Base-by-base conservation (phyloP, 768 basidiomycete species). In the Termitomyces sp. region DNA sequence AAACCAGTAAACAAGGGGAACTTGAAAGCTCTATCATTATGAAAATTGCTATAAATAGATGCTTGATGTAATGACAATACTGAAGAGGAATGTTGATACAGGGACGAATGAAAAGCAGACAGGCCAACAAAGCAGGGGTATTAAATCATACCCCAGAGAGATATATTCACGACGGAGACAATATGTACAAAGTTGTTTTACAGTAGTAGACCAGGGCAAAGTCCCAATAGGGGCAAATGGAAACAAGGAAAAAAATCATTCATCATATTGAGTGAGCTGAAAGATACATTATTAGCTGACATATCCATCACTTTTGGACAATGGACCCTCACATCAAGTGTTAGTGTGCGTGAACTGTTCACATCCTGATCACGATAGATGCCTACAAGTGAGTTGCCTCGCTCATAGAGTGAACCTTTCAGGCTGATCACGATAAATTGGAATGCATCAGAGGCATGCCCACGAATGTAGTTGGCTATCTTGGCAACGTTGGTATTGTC, bases 401-500 rank as follows among this genome's bases (percentile, higher is more conserved):
- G 83, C 68, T 96, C 94, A 63, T 95, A 96, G 59, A 98, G 72
- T 0, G 94, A 92, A 42, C 88, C 89, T 71, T 98, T 98, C 69
- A 98, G 77, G 68, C 93, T 94, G 76, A 99, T 99, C 55, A 98
- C 95, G 56, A 99, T 84, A 70, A 98, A 98, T 69, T 98, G 95
- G 79, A 98, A 96, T 1, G 77, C 70, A 44, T 86, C 82, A 0
- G 91, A 91, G 3, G 94, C 86, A 61, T 95, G 92, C 12, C 80
- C 73, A 3, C 90, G 83, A 62, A 97, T 94, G 67, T 98, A 99
- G 61, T 90, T 89, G 12, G 96, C 96, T 34, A 98, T 85, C 68
- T 94, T 93, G 37, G 92, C 91, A 3, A 98, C 96, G 62, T 99
- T 98, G n/a, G 94, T 97, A 68, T 98, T 96, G 73, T 98, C 96